These are phyloP conservation scores for Pseudogymnoascus sp. DNA, from an alignment of 2,329 filamentous ascomycete genomes.

Conservation along the genomic window DNA sequence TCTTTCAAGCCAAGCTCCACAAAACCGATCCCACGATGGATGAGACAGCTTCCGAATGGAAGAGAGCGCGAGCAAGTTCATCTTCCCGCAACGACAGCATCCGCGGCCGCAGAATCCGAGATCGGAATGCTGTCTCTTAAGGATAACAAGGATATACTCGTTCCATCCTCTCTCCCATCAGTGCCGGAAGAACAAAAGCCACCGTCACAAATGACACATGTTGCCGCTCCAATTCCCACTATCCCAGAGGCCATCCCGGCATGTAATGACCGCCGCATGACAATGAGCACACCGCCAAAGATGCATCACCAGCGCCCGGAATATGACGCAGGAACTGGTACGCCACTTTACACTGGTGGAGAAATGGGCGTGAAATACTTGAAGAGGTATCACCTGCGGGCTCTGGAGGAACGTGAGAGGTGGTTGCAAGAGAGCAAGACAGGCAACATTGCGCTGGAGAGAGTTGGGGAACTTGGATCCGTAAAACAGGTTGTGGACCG, in stretches of 20 bases:
- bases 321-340: background rate
- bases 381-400: background rate
- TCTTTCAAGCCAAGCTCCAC: slow-evolving; percentile 40
- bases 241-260: background rate
- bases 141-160: background rate
- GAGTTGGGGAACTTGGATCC: background rate
- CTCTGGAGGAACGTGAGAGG: background rate
- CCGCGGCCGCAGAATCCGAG: background rate
- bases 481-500: background rate
- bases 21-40: slow-evolving; percentile 42
- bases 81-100: background rate
- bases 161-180: background rate
- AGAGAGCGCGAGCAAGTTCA: background rate
- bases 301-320: background rate
- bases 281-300: background rate
- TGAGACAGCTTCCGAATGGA: slow-evolving; percentile 21
- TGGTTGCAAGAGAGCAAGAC: background rate
- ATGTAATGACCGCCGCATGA: background rate
- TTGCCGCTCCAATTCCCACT: background rate
- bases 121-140: background rate
- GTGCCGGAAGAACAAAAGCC: background rate
- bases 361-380: background rate
- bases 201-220: background rate
- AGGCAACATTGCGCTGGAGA: background rate
- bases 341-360: background rate